Conservation (phyloP, 257 asterid species). For the Solanum virginianum region DNA sequence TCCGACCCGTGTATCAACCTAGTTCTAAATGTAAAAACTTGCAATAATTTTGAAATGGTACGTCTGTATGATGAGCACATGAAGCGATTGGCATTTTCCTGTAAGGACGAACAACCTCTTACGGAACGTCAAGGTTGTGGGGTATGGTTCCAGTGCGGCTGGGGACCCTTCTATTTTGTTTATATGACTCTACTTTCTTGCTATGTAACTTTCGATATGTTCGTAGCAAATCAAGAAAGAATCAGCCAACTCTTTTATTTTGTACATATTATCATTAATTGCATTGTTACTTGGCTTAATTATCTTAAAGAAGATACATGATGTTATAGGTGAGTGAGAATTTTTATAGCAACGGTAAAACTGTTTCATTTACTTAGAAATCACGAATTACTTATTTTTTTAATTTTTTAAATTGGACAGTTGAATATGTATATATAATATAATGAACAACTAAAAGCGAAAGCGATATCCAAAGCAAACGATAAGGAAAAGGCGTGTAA, state of each 20-base stretch:
- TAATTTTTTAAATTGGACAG: too few species aligned
- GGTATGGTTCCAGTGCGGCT: not conserved
- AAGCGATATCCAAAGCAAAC: not conserved
- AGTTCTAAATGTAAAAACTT: not conserved
- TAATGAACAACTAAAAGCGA: not conserved
- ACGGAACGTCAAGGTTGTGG: conserved; percentile 10
- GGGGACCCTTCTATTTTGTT: not conserved
- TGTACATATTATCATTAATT: not conserved
- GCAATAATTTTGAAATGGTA: not conserved
- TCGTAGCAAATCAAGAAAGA: not conserved
- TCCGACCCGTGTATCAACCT: too few species aligned
- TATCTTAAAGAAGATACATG: not conserved
- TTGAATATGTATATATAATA: too few species aligned
- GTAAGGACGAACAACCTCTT: not conserved
- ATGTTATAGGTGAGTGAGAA: not conserved
- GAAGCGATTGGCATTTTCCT: not conserved
- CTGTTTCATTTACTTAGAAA: too few species aligned
- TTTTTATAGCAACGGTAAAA: too few species aligned
- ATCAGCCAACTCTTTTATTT: not conserved
- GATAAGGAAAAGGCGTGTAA: not conserved
- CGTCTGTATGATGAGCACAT: not conserved
- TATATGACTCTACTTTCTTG: not conserved
- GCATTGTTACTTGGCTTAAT: not conserved
- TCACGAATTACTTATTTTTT: too few species aligned
- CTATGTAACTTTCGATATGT: not conserved